Conservation (phyloP, 441 rosid genomes). For the Erodium chrysanthum region DNA sequence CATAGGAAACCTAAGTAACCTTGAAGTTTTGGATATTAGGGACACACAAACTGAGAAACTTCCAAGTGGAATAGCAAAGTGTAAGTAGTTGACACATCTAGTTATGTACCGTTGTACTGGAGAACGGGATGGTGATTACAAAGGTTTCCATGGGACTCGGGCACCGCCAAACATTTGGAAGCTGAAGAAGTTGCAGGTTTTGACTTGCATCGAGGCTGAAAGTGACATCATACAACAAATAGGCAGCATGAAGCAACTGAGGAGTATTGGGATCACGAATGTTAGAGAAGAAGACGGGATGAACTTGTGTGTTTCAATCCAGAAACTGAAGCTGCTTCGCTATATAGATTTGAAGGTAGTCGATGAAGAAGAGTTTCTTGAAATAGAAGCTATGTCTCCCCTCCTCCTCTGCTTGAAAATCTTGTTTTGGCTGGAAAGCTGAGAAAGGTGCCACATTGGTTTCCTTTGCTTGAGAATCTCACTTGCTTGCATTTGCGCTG, state of each 20-base stretch:
- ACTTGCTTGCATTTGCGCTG: background rate
- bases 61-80: slow-evolving; percentile 13
- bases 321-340: slow-evolving; percentile 17
- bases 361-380: background rate
- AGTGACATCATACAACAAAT: slow-evolving; percentile 16
- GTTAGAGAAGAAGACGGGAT: slow-evolving; percentile 22
- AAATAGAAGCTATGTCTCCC: background rate
- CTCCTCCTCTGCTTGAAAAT: background rate
- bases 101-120: slow-evolving; percentile 15
- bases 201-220: slow-evolving; percentile 12
- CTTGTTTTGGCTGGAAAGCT: background rate
- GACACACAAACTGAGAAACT: slow-evolving; percentile 6
- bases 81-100: slow-evolving; percentile 24
- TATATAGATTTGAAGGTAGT: background rate
- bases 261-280: slow-evolving; percentile 23
- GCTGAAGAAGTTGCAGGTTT: slow-evolving; percentile 28
- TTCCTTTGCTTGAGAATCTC: background rate
- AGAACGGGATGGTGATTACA: background rate
- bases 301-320: slow-evolving; percentile 25
- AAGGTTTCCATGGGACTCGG: slow-evolving; percentile 12
- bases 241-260: slow-evolving; percentile 27
- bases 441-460: background rate
- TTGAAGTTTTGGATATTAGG: slow-evolving; percentile 23
- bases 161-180: slow-evolving; percentile 14
- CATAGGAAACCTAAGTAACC: slow-evolving; percentile 25